Percentiles rank a stretch among this genome's conserved stretches.
These are phyloP conservation scores for Colletotrichum sp. DNA, from an alignment of 2,329 filamentous ascomycete genomes.

Conservation along the genomic window DNA sequence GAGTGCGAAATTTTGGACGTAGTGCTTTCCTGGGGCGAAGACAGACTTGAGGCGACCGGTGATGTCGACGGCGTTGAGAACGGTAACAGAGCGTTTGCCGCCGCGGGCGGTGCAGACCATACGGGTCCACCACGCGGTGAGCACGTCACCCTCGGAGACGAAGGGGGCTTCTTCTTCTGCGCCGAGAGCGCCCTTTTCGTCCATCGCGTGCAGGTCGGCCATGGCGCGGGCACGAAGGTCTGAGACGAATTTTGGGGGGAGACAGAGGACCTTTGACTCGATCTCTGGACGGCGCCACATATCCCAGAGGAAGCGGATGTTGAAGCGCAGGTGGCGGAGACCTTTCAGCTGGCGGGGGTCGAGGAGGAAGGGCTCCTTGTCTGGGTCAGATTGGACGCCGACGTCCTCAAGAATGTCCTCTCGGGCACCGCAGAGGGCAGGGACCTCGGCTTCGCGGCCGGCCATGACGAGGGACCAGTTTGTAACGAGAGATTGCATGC, in stretches of 20 bases:
- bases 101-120: conserved; percentile 20
- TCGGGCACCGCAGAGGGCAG: conserved; percentile 35
- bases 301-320: conserved; percentile 36
- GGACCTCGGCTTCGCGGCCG: conserved; percentile 45
- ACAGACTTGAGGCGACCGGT: conserved; percentile 27
- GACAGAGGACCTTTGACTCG: conserved; percentile 42
- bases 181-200: conserved; percentile 4
- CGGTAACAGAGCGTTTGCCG: conserved; percentile 24
- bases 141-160: conserved; percentile 51
- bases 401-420: conserved; percentile 39
- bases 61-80: conserved; percentile 30
- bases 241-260: conserved; percentile 37
- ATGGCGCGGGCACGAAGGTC: conserved; percentile 34
- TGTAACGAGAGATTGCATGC: conserved; percentile 43
- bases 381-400: conserved; percentile 21
- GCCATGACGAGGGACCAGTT: conserved; percentile 52
- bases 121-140: conserved; percentile 44
- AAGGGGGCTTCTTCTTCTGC: conserved; percentile 32
- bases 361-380: conserved; percentile 31
- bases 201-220: conserved; percentile 28
- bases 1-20: conserved; percentile 31
- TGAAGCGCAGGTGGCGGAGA: conserved; percentile 34
- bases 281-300: conserved; percentile 32
- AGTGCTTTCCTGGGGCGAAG: conserved; percentile 20
- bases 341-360: conserved; percentile 29